Base-by-base conservation (phyloP, 768 basidiomycete species). In the Clitopilus passeckerianus region DNA sequence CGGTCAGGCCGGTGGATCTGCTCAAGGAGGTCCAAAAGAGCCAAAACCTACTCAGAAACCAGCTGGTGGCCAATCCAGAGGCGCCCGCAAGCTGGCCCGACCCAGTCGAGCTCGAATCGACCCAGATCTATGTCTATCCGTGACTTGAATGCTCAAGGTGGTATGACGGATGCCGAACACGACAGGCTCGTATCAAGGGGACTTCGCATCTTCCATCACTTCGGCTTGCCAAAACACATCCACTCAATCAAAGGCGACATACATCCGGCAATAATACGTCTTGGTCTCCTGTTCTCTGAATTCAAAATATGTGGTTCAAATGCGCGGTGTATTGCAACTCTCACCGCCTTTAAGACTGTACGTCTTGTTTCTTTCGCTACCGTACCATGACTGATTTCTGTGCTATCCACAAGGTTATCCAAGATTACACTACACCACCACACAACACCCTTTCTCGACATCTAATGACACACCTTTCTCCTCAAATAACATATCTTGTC, bases 301-400 rank as follows among this genome's bases (percentile, higher is more conserved):
- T 98, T 98, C 76, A 88, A 87, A 71, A 90, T 98, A 63, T 87
- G 89, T 54, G 97, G 97, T 7, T 91, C 95, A 14, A 98, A 99
- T 72, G 96, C 97, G 6, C 80, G 97, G 60, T 95, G 94, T 67
- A 95, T 98, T 50, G 94, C 93, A 5, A 93, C 93, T 64, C 76
- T 98, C 63, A 86, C 85, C 35, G 90, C 91, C 6, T 95, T 99
- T 77, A 94, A 96, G 75, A 89, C 87, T 56, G 96, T 97, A 67
- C 33, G 87, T 74, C 27, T 54, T 58, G 53, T 52, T 59, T 57
- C 14, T 33, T 46, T 60, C n/a, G 3, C 14, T 15, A 9, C 37
- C 41, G 53, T 24, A 58, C 24, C 57, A 14, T 24, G 16, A 60
- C 27, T 63, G 35, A 66, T 60, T 54, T 60, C 54, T 55, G 22